phyloP scores from a whole-genome alignment of 345 rosid species.

The Erysimum cheiranthoides region DNA sequence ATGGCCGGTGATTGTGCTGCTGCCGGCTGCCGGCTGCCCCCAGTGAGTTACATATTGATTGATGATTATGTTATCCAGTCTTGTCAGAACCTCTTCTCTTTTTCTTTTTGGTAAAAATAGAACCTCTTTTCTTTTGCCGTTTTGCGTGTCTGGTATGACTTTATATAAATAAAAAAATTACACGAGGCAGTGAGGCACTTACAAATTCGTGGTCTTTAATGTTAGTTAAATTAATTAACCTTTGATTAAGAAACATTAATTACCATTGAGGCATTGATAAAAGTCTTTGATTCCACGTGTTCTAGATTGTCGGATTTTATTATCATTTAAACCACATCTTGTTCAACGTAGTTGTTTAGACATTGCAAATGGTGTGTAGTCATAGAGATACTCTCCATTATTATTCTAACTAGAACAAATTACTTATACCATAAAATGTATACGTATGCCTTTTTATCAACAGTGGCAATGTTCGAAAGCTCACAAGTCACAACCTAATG shows the following conservation, averaged over 20 bases:
- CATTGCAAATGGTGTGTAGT: neutral
- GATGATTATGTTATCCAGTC: slow-evolving; percentile 19
- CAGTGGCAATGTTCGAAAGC: neutral
- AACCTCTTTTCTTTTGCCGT: no score
- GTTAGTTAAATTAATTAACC: neutral
- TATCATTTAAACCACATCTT: neutral
- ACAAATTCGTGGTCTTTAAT: neutral
- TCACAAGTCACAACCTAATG: neutral
- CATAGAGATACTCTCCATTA: neutral
- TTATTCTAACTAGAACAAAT: neutral
- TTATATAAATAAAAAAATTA: neutral
- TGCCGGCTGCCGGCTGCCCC: slow-evolving; percentile 28
- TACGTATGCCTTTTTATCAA: neutral
- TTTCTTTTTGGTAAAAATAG: neutral
- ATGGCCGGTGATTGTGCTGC: slow-evolving; percentile 33
- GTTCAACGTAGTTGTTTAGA: neutral
- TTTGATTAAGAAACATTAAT: neutral
- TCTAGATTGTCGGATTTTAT: neutral
- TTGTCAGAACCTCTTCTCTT: slow-evolving; percentile 1
- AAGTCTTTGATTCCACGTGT: neutral
- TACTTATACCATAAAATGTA: neutral
- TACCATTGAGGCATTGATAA: neutral
- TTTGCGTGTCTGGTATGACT: neutral
- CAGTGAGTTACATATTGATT: slow-evolving; percentile 1
- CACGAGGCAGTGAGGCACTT: neutral